A percentile compares a stretch with the other conserved stretches of the same genome.
Conservation (phyloP, 75 land plant species). For the Pinus taeda region DNA sequence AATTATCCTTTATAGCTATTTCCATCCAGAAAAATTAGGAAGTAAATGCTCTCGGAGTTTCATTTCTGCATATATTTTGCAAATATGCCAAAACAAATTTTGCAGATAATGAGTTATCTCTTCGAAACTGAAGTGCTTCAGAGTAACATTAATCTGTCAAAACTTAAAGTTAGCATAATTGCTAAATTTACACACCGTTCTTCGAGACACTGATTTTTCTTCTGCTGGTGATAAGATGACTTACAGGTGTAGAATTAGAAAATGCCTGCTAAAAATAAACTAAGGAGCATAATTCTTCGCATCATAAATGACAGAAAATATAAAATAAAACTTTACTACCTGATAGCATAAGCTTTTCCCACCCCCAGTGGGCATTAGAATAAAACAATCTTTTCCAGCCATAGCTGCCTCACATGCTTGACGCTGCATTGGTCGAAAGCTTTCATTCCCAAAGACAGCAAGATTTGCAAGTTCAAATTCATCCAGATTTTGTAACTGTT, state of each 20-base stretch:
- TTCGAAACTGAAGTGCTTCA: too few relatives aligned
- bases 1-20: background rate
- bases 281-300: background rate
- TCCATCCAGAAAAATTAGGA: too few relatives aligned
- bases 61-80: background rate
- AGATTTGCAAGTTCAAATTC: slow-evolving; percentile 74
- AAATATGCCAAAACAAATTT: background rate
- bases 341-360: slow-evolving; percentile 92
- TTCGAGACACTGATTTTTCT: background rate
- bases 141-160: background rate
- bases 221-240: background rate
- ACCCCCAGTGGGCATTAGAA: slow-evolving; percentile 93
- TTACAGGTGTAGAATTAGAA: background rate
- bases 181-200: background rate
- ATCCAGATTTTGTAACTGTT: slow-evolving; percentile 56
- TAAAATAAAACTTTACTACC: slow-evolving; percentile 27
- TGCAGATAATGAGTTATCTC: background rate
- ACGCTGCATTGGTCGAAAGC: slow-evolving; percentile 68
- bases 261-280: background rate
- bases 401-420: slow-evolving; percentile 68
- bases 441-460: slow-evolving; percentile 68
- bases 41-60: background rate
- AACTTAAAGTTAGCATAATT: background rate
- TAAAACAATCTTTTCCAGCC: slow-evolving; percentile 64
- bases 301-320: background rate